Base-by-base conservation (phyloP, 2,329 filamentous ascomycete genomes). In the Nannizziopsis arthrosporioides region DNA sequence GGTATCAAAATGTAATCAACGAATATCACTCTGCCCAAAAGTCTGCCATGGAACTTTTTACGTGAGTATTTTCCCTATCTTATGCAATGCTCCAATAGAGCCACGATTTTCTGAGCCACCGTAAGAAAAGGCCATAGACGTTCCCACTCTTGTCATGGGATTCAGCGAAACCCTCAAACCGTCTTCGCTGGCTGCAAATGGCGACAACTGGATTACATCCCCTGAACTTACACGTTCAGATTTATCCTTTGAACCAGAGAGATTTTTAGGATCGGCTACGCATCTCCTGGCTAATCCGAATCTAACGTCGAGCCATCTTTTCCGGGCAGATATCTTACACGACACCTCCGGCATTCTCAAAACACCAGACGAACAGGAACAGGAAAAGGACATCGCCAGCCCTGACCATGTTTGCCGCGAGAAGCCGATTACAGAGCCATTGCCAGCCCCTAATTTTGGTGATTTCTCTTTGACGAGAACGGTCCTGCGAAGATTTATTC, bases 401-500 rank as follows among this genome's bases (percentile, higher is more conserved):
- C 39, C 37, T 3, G 17, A 47, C 2, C 39, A 38, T 38, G 36
- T 38, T 1, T 22, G 32, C 31, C 14, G 11, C 35, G 40, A 41
- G 42, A 44, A 36, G n/a, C 3, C 11, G 22, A 14, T 40, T 6
- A 54, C 53, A 11, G 45, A 52, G n/a, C 49, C 58, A 10, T 47
- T 56, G 5, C 53, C 55, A 17, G 55, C 60, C 11, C 55, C 51
- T 15, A 50, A 50, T 12, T 51, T 67, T 22, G 15, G 56, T 5
- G 61, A 58, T 5, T 68, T 67, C 41, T 44, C 54, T 5, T 68
- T 80, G 30, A 71, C 74, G 18, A 80, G 82, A 54, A 79, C 79
- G 1, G 72, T 94, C 15, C 76, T 94, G 6, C 76, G 89, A 51
- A 82, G 75, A 52, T 70, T 95, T 57, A 81, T 95, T 41, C 90